Percentiles rank a stretch among this genome's conserved stretches.
phyloP scores from a whole-genome alignment of 2,329 filamentous ascomycete species.

The Paraphaeosphaeria sporulosa region DNA sequence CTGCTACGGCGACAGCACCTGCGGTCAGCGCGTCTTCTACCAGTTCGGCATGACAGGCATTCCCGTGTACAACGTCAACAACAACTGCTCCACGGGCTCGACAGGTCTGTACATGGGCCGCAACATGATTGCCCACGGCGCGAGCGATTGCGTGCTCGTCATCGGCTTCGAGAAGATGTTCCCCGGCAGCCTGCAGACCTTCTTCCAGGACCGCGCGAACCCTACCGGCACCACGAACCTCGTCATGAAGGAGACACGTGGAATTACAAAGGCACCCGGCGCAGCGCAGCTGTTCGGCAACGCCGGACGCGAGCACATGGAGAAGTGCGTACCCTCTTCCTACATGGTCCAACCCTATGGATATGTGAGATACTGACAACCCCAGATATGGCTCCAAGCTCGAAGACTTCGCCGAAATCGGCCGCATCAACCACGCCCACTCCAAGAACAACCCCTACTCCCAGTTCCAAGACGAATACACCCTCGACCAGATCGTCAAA shows the following conservation, averaged over 20 bases:
- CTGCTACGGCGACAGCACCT: slow-evolving; percentile 95
- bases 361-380: background rate
- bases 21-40: slow-evolving; percentile 96
- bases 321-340: slow-evolving; percentile 67
- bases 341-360: background rate
- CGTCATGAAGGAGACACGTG: slow-evolving; percentile 86
- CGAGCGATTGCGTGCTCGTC: slow-evolving; percentile 86
- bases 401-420: slow-evolving; percentile 95
- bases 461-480: slow-evolving; percentile 95
- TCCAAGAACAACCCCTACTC: slow-evolving; percentile 93
- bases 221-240: slow-evolving; percentile 74
- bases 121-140: slow-evolving; percentile 79
- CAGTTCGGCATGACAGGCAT: slow-evolving; percentile 98
- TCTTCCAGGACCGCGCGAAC: slow-evolving; percentile 85
- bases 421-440: slow-evolving; percentile 90
- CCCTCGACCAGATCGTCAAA: slow-evolving; percentile 79
- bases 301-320: slow-evolving; percentile 91
- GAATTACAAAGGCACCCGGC: slow-evolving; percentile 80
- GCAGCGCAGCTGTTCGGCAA: slow-evolving; percentile 97
- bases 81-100: slow-evolving; percentile 96
- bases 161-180: slow-evolving; percentile 99
- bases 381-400: slow-evolving; percentile 78
- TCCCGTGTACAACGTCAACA: slow-evolving; percentile 97
- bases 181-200: slow-evolving; percentile 81
- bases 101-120: slow-evolving; percentile 87